Percentiles rank a stretch among this genome's conserved stretches.
These are phyloP conservation scores for Syncephalastrum monosporum DNA, from an alignment of 371 early-diverging fungal species.

Conservation along the genomic window DNA sequence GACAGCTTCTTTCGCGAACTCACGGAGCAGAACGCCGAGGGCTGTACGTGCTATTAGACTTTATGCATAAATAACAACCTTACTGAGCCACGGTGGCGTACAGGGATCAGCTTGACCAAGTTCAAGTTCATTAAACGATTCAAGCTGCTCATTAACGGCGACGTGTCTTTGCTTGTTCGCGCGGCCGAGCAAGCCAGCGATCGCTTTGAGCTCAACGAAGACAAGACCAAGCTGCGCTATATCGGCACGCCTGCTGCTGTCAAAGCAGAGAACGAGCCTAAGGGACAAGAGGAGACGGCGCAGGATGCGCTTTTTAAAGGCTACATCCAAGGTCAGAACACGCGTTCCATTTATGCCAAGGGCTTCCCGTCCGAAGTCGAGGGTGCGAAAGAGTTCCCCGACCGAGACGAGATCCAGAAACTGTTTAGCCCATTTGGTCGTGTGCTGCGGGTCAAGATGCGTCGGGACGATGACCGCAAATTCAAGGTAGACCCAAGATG, in stretches of 20 bases:
- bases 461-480: slow-evolving; percentile 34
- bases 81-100: neutral
- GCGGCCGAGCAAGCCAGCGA: slow-evolving; percentile 26
- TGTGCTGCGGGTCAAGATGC: slow-evolving; percentile 30
- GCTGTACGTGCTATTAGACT: slow-evolving; percentile 25
- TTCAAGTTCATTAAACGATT: slow-evolving; percentile 41
- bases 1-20: slow-evolving; percentile 46
- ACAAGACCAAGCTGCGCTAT: slow-evolving; percentile 39
- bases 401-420: slow-evolving; percentile 20
- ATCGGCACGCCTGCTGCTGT: neutral
- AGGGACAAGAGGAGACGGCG: slow-evolving; percentile 9
- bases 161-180: slow-evolving; percentile 25
- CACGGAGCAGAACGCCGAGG: slow-evolving; percentile 38
- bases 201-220: slow-evolving; percentile 34
- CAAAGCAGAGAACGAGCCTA: slow-evolving; percentile 12
- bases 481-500: slow-evolving; percentile 18
- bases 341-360: slow-evolving; percentile 38
- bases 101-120: slow-evolving; percentile 49
- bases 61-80: neutral
- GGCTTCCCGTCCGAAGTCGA: slow-evolving; percentile 11
- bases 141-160: slow-evolving; percentile 36
- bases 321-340: slow-evolving; percentile 21
- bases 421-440: slow-evolving; percentile 41
- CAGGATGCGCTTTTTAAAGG: slow-evolving; percentile 6
- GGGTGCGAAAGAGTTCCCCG: slow-evolving; percentile 13